These are phyloP conservation scores for Trichoderma polysporum DNA, from an alignment of 2,329 filamentous ascomycete species.

Conservation along the genomic window DNA sequence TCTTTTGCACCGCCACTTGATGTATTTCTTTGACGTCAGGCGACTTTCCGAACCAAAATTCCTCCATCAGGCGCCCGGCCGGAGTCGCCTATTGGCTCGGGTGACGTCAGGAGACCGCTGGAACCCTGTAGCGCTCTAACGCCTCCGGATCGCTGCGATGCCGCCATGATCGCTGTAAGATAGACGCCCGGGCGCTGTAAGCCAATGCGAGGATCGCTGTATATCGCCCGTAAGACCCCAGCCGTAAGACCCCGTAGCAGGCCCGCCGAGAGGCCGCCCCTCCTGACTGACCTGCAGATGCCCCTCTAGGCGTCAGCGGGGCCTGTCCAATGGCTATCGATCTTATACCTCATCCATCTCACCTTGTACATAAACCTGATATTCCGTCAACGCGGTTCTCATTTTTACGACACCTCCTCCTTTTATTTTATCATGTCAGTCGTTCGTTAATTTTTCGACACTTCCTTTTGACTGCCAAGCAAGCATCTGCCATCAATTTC, in stretches of 20 bases:
- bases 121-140: neutral
- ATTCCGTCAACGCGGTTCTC: too few relatives aligned
- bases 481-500: neutral
- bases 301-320: neutral
- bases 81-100: constrained; percentile 6
- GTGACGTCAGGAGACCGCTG: constrained; percentile 19
- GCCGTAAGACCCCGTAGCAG: too few relatives aligned
- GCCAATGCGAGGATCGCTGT: neutral
- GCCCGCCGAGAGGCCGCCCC: constrained; percentile 1
- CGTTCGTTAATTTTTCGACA: neutral
- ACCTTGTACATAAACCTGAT: neutral
- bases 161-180: neutral
- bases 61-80: neutral
- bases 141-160: neutral
- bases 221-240: neutral
- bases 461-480: neutral
- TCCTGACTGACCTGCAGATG: constrained; percentile 9
- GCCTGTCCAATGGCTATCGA: neutral
- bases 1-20: constrained; percentile 37
- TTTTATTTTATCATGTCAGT: neutral
- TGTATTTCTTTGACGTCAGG: constrained; percentile 19
- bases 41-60: neutral
- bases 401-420: too few relatives aligned
- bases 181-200: neutral
- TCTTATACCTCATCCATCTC: neutral